Conservation (phyloP, 2,329 filamentous ascomycete species). For the Beauveria sp. region DNA sequence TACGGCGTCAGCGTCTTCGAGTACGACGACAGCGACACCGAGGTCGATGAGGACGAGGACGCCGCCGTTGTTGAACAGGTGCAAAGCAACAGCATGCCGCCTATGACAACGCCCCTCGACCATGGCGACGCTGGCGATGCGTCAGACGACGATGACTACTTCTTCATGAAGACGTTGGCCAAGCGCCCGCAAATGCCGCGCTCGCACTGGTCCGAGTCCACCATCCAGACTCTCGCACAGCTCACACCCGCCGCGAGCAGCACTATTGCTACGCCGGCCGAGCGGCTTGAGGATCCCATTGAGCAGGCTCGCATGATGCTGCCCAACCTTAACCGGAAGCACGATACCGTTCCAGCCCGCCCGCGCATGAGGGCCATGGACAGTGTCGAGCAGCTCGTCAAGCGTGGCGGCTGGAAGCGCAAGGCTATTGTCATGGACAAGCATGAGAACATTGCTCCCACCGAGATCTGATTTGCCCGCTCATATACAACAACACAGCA, state of each 20-base stretch:
- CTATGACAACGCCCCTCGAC: constrained; percentile 21
- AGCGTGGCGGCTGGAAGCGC: constrained; percentile 37
- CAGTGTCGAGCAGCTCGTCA: constrained; percentile 34
- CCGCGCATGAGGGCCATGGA: constrained; percentile 32
- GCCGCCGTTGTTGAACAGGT: constrained; percentile 19
- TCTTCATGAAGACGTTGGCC: constrained; percentile 21
- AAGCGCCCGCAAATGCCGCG: constrained; percentile 25
- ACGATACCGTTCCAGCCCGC: constrained; percentile 21
- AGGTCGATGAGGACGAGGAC: constrained; percentile 17
- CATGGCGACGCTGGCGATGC: constrained; percentile 15
- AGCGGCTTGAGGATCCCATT: constrained; percentile 13
- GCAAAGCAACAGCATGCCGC: constrained; percentile 18
- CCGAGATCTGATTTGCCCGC: background rate
- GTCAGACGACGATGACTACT: constrained; percentile 26
- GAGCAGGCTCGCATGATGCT: constrained; percentile 18
- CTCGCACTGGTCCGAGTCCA: constrained; percentile 37
- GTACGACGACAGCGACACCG: constrained; percentile 19
- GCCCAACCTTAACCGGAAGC: constrained; percentile 30
- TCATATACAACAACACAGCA: background rate
- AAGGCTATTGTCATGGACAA: constrained; percentile 33
- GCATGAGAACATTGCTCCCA: constrained; percentile 19
- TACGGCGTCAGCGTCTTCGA: constrained; percentile 10
- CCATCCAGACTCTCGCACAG: constrained; percentile 24
- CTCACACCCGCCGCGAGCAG: constrained; percentile 15
- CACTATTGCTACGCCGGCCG: background rate